These are phyloP conservation scores for Annona squamosa DNA, from an alignment of 164 flowering plant genomes.

Conservation along the genomic window DNA sequence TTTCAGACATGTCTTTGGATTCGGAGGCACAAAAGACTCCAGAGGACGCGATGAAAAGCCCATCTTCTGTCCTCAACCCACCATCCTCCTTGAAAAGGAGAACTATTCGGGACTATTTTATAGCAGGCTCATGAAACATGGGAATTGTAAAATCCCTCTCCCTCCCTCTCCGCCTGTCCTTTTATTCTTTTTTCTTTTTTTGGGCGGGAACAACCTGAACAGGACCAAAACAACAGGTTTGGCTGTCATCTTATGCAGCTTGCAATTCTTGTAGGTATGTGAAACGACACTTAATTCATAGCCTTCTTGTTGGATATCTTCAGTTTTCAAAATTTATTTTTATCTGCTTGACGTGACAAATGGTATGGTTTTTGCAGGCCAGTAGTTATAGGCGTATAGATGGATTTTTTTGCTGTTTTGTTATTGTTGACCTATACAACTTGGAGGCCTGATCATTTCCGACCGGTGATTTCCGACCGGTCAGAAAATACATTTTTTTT, in stretches of 20 bases:
- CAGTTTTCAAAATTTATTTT: too few relatives aligned
- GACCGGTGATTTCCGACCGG: too few relatives aligned
- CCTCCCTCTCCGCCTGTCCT: neutral
- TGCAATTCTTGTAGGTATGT: neutral
- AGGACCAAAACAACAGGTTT: neutral
- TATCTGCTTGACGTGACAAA: neutral
- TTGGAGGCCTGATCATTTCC: neutral
- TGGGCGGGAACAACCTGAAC: neutral
- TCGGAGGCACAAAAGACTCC: conserved; percentile 26
- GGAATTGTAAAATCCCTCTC: neutral
- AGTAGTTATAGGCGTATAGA: neutral
- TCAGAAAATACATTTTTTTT: too few relatives aligned
- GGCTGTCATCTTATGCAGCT: neutral
- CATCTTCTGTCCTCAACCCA: conserved; percentile 48
- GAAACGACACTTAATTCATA: neutral
- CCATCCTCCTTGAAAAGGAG: conserved; percentile 48
- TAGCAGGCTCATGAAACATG: conserved; percentile 20
- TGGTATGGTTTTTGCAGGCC: neutral
- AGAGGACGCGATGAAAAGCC: conserved; percentile 22
- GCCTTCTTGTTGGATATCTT: neutral
- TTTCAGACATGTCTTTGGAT: conserved; percentile 11
- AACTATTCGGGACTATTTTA: conserved; percentile 29
- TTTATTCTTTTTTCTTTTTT: neutral
- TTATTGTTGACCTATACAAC: neutral
- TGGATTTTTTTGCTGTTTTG: neutral